These are phyloP conservation scores for Yarrowia hollandica DNA, from an alignment of 805 yeast species.

Conservation along the genomic window DNA sequence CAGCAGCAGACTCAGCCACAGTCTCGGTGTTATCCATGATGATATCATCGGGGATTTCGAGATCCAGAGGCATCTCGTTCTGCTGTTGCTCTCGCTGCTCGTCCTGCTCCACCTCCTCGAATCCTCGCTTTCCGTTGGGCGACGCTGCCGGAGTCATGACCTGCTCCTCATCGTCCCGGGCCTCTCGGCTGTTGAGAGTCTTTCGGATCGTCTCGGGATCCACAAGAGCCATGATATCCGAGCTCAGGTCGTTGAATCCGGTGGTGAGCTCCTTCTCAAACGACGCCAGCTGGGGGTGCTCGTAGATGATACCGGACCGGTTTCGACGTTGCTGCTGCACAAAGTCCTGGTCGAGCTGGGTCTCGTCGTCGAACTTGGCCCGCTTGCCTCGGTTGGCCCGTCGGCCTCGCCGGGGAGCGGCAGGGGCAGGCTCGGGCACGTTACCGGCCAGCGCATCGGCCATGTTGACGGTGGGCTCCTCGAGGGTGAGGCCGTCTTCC, in stretches of 20 bases:
- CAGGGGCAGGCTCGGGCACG: conserved; percentile 1
- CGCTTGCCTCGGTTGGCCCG: conserved; percentile 22
- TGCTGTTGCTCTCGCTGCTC: background rate
- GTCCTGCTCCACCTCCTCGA: conserved; percentile 22
- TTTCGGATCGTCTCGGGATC: conserved; percentile 18
- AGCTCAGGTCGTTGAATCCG: background rate
- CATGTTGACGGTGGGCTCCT: conserved; percentile 21
- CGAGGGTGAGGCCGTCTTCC: conserved; percentile 16
- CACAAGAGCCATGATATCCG: background rate
- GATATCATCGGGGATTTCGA: conserved; percentile 8
- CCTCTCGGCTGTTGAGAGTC: conserved; percentile 8
- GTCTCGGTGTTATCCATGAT: conserved; percentile 8
- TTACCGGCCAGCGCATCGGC: conserved; percentile 26
- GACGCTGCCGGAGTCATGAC: conserved; percentile 28
- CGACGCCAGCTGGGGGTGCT: conserved; percentile 12
- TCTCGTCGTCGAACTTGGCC: conserved; percentile 27
- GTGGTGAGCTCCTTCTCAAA: background rate
- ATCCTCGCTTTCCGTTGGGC: conserved; percentile 24
- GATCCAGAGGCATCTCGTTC: background rate
- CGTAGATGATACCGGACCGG: conserved; percentile 14
- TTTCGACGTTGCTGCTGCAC: conserved; percentile 22
- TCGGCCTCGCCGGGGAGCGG: background rate
- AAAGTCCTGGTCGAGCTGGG: conserved; percentile 26
- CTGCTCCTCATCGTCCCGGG: conserved; percentile 25
- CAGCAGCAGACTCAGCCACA: background rate